Evolutionary conservation across 179 eudicot genomes (phyloP).

Genomic region (Vitellaria paradoxa): DNA sequence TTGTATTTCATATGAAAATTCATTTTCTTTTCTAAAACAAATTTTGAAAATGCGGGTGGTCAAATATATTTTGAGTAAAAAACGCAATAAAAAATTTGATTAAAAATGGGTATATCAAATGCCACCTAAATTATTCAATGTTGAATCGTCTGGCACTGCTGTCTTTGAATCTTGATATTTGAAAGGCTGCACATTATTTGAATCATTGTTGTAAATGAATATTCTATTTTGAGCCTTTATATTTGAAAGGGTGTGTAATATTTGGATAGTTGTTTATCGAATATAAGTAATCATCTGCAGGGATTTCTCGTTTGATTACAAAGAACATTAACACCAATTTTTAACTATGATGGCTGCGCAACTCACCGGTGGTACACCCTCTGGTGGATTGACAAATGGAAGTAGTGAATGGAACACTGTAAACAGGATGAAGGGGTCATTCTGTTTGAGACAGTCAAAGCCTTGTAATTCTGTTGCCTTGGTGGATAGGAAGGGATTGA

Average conservation of each 20-base stretch:
- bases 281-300: neutral
- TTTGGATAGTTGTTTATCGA: neutral
- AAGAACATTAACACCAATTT: slow-evolving; percentile 2
- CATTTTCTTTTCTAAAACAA: too few species aligned
- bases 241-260: too few species aligned
- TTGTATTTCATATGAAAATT: too few species aligned
- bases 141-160: neutral
- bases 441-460: slow-evolving; percentile 10
- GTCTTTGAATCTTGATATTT: neutral
- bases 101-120: too few species aligned
- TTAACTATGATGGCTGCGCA: slow-evolving; percentile 23
- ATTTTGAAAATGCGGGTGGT: too few species aligned
- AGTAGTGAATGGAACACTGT: slow-evolving; percentile 31
- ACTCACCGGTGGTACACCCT: slow-evolving; percentile 31
- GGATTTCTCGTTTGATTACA: slow-evolving; percentile 11
- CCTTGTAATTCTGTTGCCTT: slow-evolving; percentile 15
- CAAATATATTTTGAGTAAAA: too few species aligned
- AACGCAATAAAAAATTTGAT: too few species aligned
- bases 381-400: slow-evolving; percentile 20
- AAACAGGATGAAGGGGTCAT: slow-evolving; percentile 13
- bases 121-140: neutral
- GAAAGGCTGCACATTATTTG: too few species aligned
- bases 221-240: too few species aligned
- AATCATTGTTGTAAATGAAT: too few species aligned
- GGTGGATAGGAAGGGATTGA: slow-evolving; percentile 18